Conservation (phyloP, 176 grass and related monocot species). For the Oryza coarctata region DNA sequence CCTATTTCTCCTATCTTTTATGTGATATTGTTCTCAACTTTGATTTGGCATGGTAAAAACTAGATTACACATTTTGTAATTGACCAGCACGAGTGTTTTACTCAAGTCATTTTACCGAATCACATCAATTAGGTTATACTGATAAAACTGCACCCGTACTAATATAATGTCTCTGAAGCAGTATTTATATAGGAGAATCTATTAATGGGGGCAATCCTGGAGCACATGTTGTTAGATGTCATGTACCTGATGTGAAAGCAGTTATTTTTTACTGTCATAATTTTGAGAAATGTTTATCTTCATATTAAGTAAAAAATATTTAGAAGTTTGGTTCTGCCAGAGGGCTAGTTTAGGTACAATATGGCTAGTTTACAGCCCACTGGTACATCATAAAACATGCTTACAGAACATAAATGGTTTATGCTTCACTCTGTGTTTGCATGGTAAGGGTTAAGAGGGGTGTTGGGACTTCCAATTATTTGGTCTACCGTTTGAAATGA, state of each 20-base stretch:
- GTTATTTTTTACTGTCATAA: neutral
- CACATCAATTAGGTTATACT: neutral
- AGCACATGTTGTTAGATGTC: neutral
- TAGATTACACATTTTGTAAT: slow-evolving; percentile 2
- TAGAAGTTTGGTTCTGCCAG: neutral
- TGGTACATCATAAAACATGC: neutral
- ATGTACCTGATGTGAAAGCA: neutral
- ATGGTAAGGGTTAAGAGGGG: neutral
- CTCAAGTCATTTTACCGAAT: neutral
- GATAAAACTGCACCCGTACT: neutral
- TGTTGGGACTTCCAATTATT: neutral
- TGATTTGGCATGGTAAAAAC: neutral
- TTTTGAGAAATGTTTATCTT: neutral
- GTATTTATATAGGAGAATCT: neutral
- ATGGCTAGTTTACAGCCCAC: neutral
- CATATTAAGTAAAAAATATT: neutral
- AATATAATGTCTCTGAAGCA: neutral
- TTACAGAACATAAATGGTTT: neutral
- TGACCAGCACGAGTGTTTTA: neutral
- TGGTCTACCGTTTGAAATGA: neutral
- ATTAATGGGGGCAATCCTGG: neutral
- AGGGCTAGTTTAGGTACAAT: neutral
- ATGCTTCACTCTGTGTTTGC: neutral
- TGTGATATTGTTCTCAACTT: neutral
- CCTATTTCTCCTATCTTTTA: neutral